These are phyloP conservation scores for Nakataea oryzae DNA, from an alignment of 2,329 filamentous ascomycete species.

Conservation along the genomic window DNA sequence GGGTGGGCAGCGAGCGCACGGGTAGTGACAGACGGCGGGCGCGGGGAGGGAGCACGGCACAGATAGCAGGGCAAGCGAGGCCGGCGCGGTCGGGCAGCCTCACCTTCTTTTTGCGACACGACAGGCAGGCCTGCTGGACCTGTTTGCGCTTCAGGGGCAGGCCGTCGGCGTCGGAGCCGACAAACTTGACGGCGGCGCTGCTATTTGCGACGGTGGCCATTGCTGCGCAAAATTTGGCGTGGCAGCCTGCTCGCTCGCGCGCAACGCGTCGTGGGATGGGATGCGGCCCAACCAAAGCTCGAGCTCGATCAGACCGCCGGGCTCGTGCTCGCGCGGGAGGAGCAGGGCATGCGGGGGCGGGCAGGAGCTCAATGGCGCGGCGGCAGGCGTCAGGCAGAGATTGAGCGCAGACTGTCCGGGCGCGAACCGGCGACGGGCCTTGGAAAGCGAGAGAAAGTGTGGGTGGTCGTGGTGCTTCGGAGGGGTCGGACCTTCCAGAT, in stretches of 20 bases:
- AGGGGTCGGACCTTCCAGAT: constrained; percentile 2
- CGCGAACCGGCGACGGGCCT: background rate
- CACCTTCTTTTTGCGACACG: constrained; percentile 46
- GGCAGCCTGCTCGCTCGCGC: background rate
- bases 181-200: constrained; percentile 36
- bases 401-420: background rate
- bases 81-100: background rate
- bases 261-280: background rate
- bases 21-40: background rate
- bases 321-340: background rate
- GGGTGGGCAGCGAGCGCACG: background rate
- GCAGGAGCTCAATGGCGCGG: background rate
- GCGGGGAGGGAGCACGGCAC: background rate
- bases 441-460: background rate
- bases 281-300: background rate
- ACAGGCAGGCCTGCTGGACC: constrained; percentile 44
- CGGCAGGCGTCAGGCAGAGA: background rate
- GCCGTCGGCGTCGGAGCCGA: constrained; percentile 41
- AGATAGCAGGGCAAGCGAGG: background rate
- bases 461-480: background rate
- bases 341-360: background rate
- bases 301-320: background rate
- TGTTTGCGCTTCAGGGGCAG: constrained; percentile 50
- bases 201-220: background rate
- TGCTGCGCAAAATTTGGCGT: background rate